Conservation (phyloP, 2,329 filamentous ascomycete species). For the Fusarium bulbicola region DNA sequence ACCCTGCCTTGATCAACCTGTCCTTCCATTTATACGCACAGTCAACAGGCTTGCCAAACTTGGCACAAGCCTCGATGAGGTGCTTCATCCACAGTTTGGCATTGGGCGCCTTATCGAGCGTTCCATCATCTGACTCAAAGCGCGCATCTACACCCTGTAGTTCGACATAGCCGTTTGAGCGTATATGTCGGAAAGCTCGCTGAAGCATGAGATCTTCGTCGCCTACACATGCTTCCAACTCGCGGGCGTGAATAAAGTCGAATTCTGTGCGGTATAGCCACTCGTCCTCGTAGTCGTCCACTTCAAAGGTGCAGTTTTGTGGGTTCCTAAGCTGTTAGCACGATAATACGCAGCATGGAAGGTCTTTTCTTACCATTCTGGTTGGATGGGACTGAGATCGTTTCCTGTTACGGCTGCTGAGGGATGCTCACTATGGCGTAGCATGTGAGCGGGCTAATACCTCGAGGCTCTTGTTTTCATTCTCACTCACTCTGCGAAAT, state of each 20-base stretch:
- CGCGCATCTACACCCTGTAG: neutral
- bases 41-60: constrained; percentile 21
- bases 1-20: neutral
- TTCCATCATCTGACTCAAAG: constrained; percentile 13
- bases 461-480: neutral
- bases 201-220: neutral
- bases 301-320: constrained; percentile 22
- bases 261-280: constrained; percentile 13
- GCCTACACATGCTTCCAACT: constrained; percentile 10
- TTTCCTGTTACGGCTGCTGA: constrained; percentile 19
- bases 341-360: accelerated
- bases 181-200: neutral
- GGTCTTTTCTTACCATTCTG: constrained; percentile 1
- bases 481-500: constrained; percentile 22
- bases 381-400: constrained; percentile 26
- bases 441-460: neutral
- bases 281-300: constrained; percentile 20
- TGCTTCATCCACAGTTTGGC: constrained; percentile 5
- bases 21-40: constrained; percentile 6
- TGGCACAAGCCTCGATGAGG: constrained; percentile 2
- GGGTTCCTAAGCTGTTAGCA: neutral
- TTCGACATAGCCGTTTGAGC: constrained; percentile 8
- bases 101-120: neutral
- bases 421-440: constrained; percentile 7
- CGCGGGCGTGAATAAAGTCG: constrained; percentile 20